These are phyloP conservation scores for Gilbertella persicaria DNA, from an alignment of 371 early-diverging fungal genomes.

Conservation along the genomic window DNA sequence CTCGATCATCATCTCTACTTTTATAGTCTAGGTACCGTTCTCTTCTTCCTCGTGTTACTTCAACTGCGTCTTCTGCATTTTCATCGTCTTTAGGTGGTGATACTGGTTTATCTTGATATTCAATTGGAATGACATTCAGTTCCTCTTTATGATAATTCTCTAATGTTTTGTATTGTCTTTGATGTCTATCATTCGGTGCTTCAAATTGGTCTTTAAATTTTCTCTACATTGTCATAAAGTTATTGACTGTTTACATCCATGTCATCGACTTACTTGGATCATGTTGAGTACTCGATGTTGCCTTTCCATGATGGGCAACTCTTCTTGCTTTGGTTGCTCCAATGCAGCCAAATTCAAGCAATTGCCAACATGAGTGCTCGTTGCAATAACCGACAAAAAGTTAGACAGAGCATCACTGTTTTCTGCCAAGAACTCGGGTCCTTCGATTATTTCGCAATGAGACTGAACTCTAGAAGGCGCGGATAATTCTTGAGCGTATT, in stretches of 20 bases:
- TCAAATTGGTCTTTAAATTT: conserved; percentile 1
- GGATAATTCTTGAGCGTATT: neutral
- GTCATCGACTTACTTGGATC: too few relatives aligned
- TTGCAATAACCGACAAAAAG: neutral
- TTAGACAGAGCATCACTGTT: neutral
- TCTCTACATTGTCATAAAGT: neutral
- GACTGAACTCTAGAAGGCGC: too few relatives aligned
- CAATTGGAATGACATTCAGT: neutral
- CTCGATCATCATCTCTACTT: neutral
- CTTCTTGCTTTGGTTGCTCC: neutral
- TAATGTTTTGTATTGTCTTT: neutral
- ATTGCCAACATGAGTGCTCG: neutral
- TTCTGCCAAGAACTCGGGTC: conserved; percentile 1
- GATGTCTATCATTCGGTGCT: neutral
- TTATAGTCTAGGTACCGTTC: neutral
- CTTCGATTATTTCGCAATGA: conserved; percentile 9
- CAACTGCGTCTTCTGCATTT: neutral
- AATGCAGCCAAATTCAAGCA: neutral
- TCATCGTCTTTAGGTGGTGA: neutral
- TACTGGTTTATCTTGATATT: too few relatives aligned
- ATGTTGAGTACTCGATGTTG: too few relatives aligned
- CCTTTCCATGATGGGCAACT: too few relatives aligned
- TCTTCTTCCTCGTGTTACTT: neutral
- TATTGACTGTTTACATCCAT: too few relatives aligned
- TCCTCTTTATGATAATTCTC: conserved; percentile 1